phyloP scores from a whole-genome alignment of 108 stramenopile species.

The Nitzschia putrida region DNA sequence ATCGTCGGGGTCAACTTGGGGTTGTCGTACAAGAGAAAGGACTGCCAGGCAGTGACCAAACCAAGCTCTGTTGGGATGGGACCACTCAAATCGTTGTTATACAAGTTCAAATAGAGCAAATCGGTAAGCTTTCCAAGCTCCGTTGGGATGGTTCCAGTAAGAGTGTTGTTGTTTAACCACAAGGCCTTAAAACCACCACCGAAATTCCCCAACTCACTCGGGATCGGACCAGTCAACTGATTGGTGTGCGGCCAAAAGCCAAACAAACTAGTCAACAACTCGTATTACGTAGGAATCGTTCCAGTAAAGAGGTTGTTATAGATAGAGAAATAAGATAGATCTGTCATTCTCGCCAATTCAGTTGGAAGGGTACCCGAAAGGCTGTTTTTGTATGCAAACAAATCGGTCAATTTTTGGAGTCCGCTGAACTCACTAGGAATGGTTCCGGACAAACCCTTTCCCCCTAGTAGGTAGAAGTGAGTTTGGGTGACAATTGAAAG shows the following conservation, averaged over 20 bases:
- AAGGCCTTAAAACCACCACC: constrained; percentile 7
- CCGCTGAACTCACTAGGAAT: no score
- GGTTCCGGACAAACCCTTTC: no score
- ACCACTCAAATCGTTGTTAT: constrained; percentile 16
- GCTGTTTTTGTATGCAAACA: constrained; percentile 25
- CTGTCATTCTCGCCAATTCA: constrained; percentile 36
- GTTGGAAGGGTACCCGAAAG: constrained; percentile 50
- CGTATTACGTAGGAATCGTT: constrained; percentile 12
- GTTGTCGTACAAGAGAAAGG: constrained; percentile 49
- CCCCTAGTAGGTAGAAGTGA: no score
- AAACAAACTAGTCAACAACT: constrained; percentile 8
- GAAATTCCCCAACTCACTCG: constrained; percentile 13
- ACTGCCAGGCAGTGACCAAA: constrained; percentile 40
- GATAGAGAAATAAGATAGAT: background rate
- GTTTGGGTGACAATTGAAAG: no score
- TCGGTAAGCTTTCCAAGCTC: constrained; percentile 11
- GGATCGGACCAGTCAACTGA: constrained; percentile 18
- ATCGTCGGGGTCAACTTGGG: no score
- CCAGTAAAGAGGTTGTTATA: constrained; percentile 24
- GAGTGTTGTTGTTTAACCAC: constrained; percentile 21
- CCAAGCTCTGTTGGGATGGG: constrained; percentile 26
- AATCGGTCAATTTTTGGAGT: no score
- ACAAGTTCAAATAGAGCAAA: constrained; percentile 12
- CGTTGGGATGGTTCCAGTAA: constrained; percentile 17
- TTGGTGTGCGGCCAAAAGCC: constrained; percentile 19